These are phyloP conservation scores for Cercospora sp. DNA, from an alignment of 2,329 filamentous ascomycete species.

Conservation along the genomic window DNA sequence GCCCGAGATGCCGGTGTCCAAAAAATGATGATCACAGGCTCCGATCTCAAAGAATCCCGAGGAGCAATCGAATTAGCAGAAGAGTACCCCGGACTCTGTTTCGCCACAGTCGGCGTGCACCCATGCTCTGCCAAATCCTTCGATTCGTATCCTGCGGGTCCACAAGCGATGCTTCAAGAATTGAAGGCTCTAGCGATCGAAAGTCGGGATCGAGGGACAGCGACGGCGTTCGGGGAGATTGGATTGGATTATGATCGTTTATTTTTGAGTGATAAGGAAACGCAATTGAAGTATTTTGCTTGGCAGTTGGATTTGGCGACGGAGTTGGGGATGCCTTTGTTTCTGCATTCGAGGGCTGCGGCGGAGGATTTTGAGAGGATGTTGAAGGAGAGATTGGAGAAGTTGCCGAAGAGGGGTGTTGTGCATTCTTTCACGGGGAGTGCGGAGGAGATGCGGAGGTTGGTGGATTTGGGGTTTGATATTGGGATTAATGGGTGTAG, in stretches of 20 bases:
- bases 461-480: slow-evolving; percentile 79
- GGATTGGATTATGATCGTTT: slow-evolving; percentile 95
- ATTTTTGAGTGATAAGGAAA: slow-evolving; percentile 73
- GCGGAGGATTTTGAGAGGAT: slow-evolving; percentile 78
- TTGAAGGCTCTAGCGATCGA: slow-evolving; percentile 65
- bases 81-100: slow-evolving; percentile 76
- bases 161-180: slow-evolving; percentile 54
- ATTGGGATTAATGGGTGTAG: slow-evolving; percentile 97
- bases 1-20: slow-evolving; percentile 75
- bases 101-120: slow-evolving; percentile 89
- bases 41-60: slow-evolving; percentile 74
- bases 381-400: slow-evolving; percentile 55
- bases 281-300: slow-evolving; percentile 82
- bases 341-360: slow-evolving; percentile 87
- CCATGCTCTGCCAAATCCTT: slow-evolving; percentile 85
- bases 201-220: slow-evolving; percentile 59
- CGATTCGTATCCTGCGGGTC: slow-evolving; percentile 61
- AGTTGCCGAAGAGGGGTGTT: slow-evolving; percentile 69
- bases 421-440: slow-evolving; percentile 96
- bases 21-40: slow-evolving; percentile 93
- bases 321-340: slow-evolving; percentile 77
- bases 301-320: slow-evolving; percentile 78
- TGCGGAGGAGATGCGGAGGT: slow-evolving; percentile 74
- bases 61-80: slow-evolving; percentile 72
- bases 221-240: slow-evolving; percentile 87